Evolutionary conservation across 331 rosid genomes (phyloP).

Genomic region (Stylosanthes scabra): DNA sequence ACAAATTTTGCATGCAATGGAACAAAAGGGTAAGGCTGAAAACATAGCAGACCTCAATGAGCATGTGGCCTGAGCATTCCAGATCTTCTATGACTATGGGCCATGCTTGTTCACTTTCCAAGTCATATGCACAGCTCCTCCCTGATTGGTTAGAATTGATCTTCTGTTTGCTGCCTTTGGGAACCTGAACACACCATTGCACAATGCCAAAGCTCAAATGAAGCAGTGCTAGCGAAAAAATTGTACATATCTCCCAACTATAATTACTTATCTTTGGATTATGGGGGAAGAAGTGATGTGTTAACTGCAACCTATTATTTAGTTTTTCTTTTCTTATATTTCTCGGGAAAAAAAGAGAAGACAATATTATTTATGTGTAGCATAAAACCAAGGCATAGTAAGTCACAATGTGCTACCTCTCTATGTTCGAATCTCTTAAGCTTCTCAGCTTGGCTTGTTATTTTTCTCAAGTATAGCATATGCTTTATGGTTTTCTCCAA

Average conservation of each 20-base stretch:
- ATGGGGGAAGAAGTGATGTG: neutral
- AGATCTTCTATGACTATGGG: conserved; percentile 94
- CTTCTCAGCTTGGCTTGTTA: conserved; percentile 78
- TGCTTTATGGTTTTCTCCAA: conserved; percentile 81
- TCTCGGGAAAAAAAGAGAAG: too few species aligned
- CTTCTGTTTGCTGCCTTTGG: conserved; percentile 41
- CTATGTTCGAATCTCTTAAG: conserved; percentile 48
- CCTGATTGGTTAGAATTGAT: conserved; percentile 48
- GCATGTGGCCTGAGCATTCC: conserved; percentile 74
- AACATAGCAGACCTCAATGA: conserved; percentile 64
- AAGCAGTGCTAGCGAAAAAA: neutral
- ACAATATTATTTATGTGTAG: neutral
- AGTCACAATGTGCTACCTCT: conserved; percentile 50
- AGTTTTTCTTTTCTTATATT: neutral
- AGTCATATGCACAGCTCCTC: conserved; percentile 72
- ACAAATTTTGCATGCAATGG: neutral
- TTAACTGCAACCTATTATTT: neutral
- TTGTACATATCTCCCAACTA: neutral
- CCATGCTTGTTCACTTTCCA: conserved; percentile 59
- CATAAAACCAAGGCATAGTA: neutral
- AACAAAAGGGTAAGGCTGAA: neutral
- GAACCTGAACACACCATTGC: conserved; percentile 48
- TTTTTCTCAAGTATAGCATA: conserved; percentile 67
- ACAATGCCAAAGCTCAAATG: conserved; percentile 31
- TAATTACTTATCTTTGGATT: neutral